Evolutionary conservation across 2,329 filamentous ascomycete genomes (phyloP).

Genomic region (Onygenales sp.): DNA sequence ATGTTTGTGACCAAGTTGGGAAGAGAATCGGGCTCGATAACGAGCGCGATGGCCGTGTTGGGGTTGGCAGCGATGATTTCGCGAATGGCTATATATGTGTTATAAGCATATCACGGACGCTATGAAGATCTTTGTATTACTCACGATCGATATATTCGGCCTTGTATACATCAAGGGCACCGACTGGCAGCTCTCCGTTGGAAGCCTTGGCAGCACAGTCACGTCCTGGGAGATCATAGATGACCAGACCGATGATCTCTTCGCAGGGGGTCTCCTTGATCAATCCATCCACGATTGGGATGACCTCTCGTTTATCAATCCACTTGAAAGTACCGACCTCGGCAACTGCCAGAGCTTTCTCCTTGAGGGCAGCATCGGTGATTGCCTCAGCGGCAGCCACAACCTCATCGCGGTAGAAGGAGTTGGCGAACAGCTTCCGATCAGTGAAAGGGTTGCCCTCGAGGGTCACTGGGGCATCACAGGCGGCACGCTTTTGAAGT

Average conservation of each 20-base stretch:
- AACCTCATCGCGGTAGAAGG: slow-evolving; percentile 32
- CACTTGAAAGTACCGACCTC: slow-evolving; percentile 45
- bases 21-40: slow-evolving; percentile 53
- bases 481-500: neutral
- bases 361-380: slow-evolving; percentile 50
- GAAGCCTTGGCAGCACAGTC: slow-evolving; percentile 55
- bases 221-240: slow-evolving; percentile 55
- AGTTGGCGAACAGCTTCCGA: slow-evolving; percentile 42
- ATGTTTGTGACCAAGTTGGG: slow-evolving; percentile 55
- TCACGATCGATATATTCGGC: slow-evolving; percentile 39
- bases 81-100: slow-evolving; percentile 31
- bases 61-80: slow-evolving; percentile 44
- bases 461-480: slow-evolving; percentile 25
- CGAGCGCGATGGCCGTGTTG: slow-evolving; percentile 41
- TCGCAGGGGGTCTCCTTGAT: neutral
- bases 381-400: slow-evolving; percentile 36
- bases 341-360: slow-evolving; percentile 42
- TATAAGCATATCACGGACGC: neutral
- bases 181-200: slow-evolving; percentile 51
- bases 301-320: slow-evolving; percentile 40
- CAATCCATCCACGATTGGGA: slow-evolving; percentile 29
- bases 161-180: slow-evolving; percentile 43
- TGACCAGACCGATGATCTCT: slow-evolving; percentile 34
- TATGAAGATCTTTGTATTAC: neutral
- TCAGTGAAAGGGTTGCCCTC: slow-evolving; percentile 39